These are phyloP conservation scores for Picea sitchensis DNA, from an alignment of 75 land plant species.

Conservation along the genomic window DNA sequence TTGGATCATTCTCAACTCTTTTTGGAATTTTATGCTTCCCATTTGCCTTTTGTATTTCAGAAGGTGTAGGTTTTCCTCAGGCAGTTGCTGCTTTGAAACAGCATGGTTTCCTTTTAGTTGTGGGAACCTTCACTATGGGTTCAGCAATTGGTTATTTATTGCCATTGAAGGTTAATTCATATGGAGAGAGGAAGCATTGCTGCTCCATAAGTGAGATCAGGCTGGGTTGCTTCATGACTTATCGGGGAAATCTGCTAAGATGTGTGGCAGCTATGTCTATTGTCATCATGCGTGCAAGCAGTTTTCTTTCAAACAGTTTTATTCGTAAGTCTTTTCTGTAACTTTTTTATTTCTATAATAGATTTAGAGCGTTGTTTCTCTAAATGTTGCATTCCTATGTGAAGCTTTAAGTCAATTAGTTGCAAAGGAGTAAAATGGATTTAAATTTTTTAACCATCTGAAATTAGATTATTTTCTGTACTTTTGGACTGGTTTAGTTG, in stretches of 20 bases:
- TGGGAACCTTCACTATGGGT: slow-evolving; percentile 5
- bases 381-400: neutral
- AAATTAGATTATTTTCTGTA: neutral
- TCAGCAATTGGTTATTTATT: slow-evolving; percentile 3
- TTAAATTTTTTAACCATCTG: neutral
- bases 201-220: neutral
- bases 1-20: slow-evolving; percentile 4
- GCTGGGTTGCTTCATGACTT: neutral
- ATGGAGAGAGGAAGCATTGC: neutral
- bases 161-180: neutral
- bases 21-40: slow-evolving; percentile 13
- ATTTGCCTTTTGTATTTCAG: neutral
- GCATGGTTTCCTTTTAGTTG: slow-evolving; percentile 1
- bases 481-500: slow-evolving; percentile 41
- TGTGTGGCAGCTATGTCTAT: slow-evolving; percentile 28
- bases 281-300: slow-evolving; percentile 64
- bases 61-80: slow-evolving; percentile 5
- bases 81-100: slow-evolving; percentile 5
- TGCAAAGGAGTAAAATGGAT: neutral
- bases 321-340: slow-evolving; percentile 60
- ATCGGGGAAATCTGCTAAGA: slow-evolving; percentile 16
- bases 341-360: neutral
- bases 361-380: neutral
- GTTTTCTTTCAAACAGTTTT: slow-evolving; percentile 92
- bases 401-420: neutral